A percentile compares a stretch with the other conserved stretches of the same genome.
These are phyloP conservation scores for Neurospora sp. DNA, from an alignment of 495 filamentous ascomycete species.

Conservation along the genomic window DNA sequence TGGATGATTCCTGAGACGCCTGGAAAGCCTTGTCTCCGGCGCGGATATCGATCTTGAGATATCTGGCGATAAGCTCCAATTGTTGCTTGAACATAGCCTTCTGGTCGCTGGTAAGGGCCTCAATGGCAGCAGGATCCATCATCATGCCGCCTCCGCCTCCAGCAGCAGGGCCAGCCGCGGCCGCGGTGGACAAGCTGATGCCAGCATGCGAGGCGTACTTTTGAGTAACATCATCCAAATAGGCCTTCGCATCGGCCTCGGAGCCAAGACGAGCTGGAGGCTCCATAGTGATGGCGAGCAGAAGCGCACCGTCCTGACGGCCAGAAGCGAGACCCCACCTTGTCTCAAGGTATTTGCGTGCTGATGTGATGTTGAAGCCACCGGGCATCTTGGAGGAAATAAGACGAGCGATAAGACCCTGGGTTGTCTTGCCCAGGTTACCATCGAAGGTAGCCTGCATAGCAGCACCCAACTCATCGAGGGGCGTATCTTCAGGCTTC, in stretches of 20 bases:
- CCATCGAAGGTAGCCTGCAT: conserved; percentile 99
- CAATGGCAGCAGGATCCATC: conserved; percentile 97
- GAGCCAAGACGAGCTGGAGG: conserved; percentile 78
- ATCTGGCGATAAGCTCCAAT: conserved; percentile 85
- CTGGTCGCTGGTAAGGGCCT: conserved; percentile 95
- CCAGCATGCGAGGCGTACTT: conserved; percentile 84
- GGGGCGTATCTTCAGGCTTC: conserved; percentile 93
- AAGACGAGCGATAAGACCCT: conserved; percentile 82
- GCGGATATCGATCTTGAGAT: conserved; percentile 92
- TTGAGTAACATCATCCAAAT: conserved; percentile 73
- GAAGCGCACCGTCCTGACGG: conserved; percentile 81
- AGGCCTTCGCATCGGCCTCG: conserved; percentile 84
- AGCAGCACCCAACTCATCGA: conserved; percentile 88
- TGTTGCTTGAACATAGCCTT: conserved; percentile 93
- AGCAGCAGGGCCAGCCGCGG: conserved; percentile 60
- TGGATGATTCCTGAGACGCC: conserved; percentile 69
- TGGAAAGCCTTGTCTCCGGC: conserved; percentile 90
- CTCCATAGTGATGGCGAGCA: conserved; percentile 88
- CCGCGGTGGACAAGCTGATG: conserved; percentile 69
- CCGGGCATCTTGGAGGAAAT: conserved; percentile 99
- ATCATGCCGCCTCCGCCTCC: conserved; percentile 79
- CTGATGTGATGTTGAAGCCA: conserved; percentile 94
- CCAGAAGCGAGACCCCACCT: conserved; percentile 83
- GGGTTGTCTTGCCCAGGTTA: conserved; percentile 93
- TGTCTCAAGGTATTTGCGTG: conserved; percentile 89